Percentiles rank a stretch among this genome's conserved stretches.
Evolutionary conservation across 2,329 filamentous ascomycete genomes (phyloP).

Genomic region (Elsinoe fawcettii): DNA sequence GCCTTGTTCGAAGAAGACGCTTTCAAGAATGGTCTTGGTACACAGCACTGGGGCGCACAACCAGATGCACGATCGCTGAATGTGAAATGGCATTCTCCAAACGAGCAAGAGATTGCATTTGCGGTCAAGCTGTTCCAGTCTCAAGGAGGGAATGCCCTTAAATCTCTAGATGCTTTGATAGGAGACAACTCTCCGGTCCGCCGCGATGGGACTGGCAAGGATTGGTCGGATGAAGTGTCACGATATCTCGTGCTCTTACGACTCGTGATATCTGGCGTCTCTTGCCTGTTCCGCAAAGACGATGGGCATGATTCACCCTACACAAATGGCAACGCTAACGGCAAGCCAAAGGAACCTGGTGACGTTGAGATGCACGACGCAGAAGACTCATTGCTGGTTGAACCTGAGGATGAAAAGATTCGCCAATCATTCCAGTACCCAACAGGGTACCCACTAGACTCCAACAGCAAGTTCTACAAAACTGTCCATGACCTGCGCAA

Average conservation of each 20-base stretch:
- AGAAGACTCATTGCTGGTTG: constrained; percentile 44
- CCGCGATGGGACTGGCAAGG: constrained; percentile 90
- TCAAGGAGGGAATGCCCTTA: constrained; percentile 68
- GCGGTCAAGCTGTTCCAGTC: constrained; percentile 82
- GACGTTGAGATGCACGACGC: constrained; percentile 36
- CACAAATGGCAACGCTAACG: constrained; percentile 49
- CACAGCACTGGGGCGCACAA: constrained; percentile 77
- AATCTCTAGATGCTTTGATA: constrained; percentile 70
- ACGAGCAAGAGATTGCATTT: constrained; percentile 72
- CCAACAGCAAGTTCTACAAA: constrained; percentile 57
- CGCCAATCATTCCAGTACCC: constrained; percentile 83
- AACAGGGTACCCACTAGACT: constrained; percentile 71
- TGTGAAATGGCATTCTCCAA: constrained; percentile 86
- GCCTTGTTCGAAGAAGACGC: constrained; percentile 76
- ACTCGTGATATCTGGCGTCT: constrained; percentile 83
- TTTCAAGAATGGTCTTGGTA: constrained; percentile 61
- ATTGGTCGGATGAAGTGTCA: constrained; percentile 96
- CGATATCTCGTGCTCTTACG: constrained; percentile 80
- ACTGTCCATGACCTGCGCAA: constrained; percentile 75
- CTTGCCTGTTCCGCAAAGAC: constrained; percentile 74
- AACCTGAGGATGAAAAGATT: constrained; percentile 70
- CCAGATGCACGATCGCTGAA: constrained; percentile 67
- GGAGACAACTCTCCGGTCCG: constrained; percentile 74
- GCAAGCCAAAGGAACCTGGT: constrained; percentile 34
- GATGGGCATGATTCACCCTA: constrained; percentile 33